phyloP scores from a whole-genome alignment of 2,329 filamentous ascomycete species.

The Golovinomyces cichoracearum region DNA sequence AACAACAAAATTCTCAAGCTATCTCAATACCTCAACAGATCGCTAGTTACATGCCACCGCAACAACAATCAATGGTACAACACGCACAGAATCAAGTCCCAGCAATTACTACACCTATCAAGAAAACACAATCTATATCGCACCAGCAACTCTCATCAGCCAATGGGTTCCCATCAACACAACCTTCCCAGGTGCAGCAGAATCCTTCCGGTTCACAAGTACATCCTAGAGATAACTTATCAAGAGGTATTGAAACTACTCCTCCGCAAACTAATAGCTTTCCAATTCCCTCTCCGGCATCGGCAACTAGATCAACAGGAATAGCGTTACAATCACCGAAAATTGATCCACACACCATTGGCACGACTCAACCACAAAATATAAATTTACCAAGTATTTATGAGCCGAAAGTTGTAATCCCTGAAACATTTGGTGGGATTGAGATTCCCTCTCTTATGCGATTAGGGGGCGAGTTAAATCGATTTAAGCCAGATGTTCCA shows the following conservation, averaged over 20 bases:
- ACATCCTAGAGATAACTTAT: slow-evolving; percentile 26
- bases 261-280: slow-evolving; percentile 17
- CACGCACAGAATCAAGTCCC: slow-evolving; percentile 18
- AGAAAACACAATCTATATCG: slow-evolving; percentile 19
- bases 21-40: slow-evolving; percentile 27
- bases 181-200: slow-evolving; percentile 19
- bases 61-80: slow-evolving; percentile 20
- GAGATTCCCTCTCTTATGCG: slow-evolving; percentile 37
- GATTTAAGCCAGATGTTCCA: slow-evolving; percentile 50
- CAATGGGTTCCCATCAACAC: slow-evolving; percentile 25
- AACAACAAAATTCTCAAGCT: slow-evolving; percentile 19
- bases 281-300: slow-evolving; percentile 22
- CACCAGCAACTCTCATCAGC: slow-evolving; percentile 22
- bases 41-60: slow-evolving; percentile 23
- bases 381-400: slow-evolving; percentile 19
- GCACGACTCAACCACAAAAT: slow-evolving; percentile 6
- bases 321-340: slow-evolving; percentile 11
- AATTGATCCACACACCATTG: slow-evolving; percentile 3
- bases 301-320: slow-evolving; percentile 10
- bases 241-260: slow-evolving; percentile 23
- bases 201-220: slow-evolving; percentile 18
- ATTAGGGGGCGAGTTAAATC: slow-evolving; percentile 32
- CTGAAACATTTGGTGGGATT: slow-evolving; percentile 44
- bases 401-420: slow-evolving; percentile 26
- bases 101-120: slow-evolving; percentile 19